phyloP scores from a whole-genome alignment of 306 rosid genomes.

The Medicago arabica region DNA sequence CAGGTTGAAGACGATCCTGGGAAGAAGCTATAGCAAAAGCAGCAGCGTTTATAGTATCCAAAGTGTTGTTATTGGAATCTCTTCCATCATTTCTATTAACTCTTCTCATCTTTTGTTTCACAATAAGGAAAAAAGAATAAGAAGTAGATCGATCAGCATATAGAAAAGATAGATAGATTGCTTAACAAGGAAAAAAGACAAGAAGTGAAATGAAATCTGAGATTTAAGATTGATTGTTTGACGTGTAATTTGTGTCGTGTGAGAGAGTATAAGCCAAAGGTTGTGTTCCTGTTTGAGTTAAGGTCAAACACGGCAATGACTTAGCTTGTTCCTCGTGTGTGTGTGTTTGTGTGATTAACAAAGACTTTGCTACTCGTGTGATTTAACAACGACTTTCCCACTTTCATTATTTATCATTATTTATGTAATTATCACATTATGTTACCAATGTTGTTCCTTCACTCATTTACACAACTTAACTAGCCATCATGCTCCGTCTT shows the following conservation, averaged over 20 bases:
- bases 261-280: conserved; percentile 29
- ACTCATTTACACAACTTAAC: conserved; percentile 26
- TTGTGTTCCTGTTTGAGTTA: conserved; percentile 2
- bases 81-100: conserved; percentile 54
- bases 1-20: conserved; percentile 66
- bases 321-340: conserved; percentile 18
- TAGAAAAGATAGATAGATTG: not conserved
- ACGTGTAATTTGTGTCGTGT: conserved; percentile 44
- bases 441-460: not conserved
- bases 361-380: conserved; percentile 43
- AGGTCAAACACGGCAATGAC: conserved; percentile 97
- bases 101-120: conserved; percentile 50
- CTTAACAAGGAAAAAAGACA: not conserved
- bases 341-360: conserved; percentile 46
- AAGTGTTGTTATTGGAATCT: conserved; percentile 55
- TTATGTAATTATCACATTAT: conserved; percentile 17
- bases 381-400: conserved; percentile 46
- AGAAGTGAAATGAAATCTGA: not conserved
- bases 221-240: not conserved
- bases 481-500: not conserved
- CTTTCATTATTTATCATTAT: not conserved
- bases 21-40: conserved; percentile 79
- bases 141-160: conserved; percentile 3
- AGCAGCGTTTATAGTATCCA: conserved; percentile 92
- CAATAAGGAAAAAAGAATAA: not conserved